phyloP scores from a whole-genome alignment of 2,329 filamentous ascomycete species.

The Fusarium praegraminearum region DNA sequence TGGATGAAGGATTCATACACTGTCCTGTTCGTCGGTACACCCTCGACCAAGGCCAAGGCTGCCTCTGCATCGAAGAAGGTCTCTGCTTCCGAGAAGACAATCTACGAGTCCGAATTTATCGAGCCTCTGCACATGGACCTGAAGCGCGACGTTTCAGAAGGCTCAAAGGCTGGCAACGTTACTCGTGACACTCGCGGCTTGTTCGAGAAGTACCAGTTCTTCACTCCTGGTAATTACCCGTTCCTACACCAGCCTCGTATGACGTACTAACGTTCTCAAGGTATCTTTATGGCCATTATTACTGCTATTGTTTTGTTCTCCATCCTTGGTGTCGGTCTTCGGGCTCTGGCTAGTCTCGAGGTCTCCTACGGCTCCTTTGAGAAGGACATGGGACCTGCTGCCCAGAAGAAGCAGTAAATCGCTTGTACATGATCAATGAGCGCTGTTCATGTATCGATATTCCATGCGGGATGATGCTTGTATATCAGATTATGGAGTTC shows the following conservation, averaged over 20 bases:
- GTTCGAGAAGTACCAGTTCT: constrained; percentile 95
- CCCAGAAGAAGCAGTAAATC: constrained; percentile 78
- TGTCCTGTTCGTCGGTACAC: constrained; percentile 79
- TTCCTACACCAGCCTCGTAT: background rate
- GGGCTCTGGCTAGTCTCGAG: constrained; percentile 81
- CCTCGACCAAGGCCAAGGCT: constrained; percentile 46
- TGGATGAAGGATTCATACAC: constrained; percentile 69
- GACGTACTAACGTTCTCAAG: constrained; percentile 58
- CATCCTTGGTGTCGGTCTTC: constrained; percentile 83
- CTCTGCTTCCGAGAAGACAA: constrained; percentile 51
- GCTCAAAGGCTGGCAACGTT: constrained; percentile 54
- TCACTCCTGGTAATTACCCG: constrained; percentile 77
- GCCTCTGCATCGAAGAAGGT: constrained; percentile 18
- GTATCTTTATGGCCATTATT: constrained; percentile 88
- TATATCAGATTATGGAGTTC: constrained; percentile 51
- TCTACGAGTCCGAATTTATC: constrained; percentile 75
- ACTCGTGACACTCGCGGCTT: constrained; percentile 64
- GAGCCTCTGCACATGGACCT: constrained; percentile 76
- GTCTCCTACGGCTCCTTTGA: constrained; percentile 96
- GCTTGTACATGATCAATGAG: constrained; percentile 17
- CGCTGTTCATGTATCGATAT: constrained; percentile 27
- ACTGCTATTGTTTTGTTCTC: constrained; percentile 77
- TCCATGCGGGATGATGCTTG: constrained; percentile 33
- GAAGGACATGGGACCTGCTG: constrained; percentile 91
- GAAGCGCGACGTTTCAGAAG: constrained; percentile 67